phyloP scores from a whole-genome alignment of 139 green algal species.

The Astrephomene gubernaculifera region DNA sequence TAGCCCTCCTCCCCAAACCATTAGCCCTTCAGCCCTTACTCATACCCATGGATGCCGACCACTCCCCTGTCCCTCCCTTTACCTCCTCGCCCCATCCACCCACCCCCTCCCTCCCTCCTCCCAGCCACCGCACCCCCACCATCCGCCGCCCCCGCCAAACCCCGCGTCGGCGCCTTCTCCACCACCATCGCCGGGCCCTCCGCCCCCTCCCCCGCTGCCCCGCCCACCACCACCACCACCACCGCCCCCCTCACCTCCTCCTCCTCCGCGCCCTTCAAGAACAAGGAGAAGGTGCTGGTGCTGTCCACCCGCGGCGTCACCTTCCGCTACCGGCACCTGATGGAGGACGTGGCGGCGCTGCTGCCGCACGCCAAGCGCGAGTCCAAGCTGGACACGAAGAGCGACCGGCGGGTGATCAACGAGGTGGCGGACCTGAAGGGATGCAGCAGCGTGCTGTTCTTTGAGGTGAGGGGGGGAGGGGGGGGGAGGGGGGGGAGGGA shows the following conservation, averaged over 20 bases:
- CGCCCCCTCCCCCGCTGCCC: not conserved
- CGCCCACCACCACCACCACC: not conserved
- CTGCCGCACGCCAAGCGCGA: conserved; percentile 97
- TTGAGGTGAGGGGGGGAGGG: conserved; percentile 77
- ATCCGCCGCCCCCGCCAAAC: not conserved
- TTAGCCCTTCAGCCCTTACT: no score
- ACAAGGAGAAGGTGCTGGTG: conserved; percentile 92
- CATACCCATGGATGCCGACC: no score
- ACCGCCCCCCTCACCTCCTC: not conserved
- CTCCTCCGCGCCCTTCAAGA: conserved; percentile 64
- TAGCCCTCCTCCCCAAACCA: no score
- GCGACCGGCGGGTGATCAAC: conserved; percentile 87
- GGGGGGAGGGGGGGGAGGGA: not conserved
- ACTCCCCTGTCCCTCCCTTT: no score
- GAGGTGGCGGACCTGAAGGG: conserved; percentile 78
- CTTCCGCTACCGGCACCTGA: conserved; percentile 87
- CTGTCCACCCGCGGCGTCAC: conserved; percentile 86
- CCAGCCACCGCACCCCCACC: no score
- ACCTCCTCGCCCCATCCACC: no score
- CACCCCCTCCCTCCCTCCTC: no score
- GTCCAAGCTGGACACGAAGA: conserved; percentile 97
- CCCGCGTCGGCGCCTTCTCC: conserved; percentile 10
- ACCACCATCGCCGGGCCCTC: conserved; percentile 1
- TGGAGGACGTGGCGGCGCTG: conserved; percentile 87
- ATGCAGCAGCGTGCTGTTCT: conserved; percentile 94